Evolutionary conservation across 805 yeast genomes (phyloP), one percentile per base, ranked within the genome.

Genomic region (Pichia nakasei): DNA sequence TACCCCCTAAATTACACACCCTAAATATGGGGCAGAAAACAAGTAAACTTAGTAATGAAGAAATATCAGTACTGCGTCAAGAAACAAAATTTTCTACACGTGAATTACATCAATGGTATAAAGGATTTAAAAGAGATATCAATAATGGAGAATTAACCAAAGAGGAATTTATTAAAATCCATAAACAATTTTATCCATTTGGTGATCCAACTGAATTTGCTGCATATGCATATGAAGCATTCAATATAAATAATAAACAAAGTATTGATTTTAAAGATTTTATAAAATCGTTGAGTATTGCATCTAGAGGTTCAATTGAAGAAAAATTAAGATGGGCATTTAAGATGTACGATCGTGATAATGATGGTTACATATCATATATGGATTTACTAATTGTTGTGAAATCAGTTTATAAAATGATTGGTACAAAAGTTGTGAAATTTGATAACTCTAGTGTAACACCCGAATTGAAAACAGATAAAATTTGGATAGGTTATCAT

Each of bases 31-130:
- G 98, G 13, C 89, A 88, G 55, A 83, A 96, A 27, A 91, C 95
- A 9, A 87, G 97, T 21, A 93, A 89, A 59, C 67, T 93, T 39
- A 83, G 95, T 17, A 87, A 83, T 55, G 97, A 93, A 53, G 97
- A 93, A 55, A 73, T 93, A 39, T 75, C 84, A 42, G 80, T 82
- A 43, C 75, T 93, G 47, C 84, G 83, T 59, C 81, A 78, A 57
- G 82, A 88, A 21, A 93, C 99, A 0, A 83, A 87, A 56, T 93
- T 93, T 58, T 96, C 91, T 58, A 79, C 89, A 43, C 73, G 96
- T 51, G 98, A 93, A 60, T 74, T 93, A 37, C 97, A 93, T 63
- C 98, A 91, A 59, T 93, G 99, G 99, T 91, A 91, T 60, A 91
- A 91, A 60, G 97, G 97, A 3, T 93, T 93, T 55, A 69, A 83